Base-by-base conservation (phyloP, 768 basidiomycete species). In the Pleurotus platypus region DNA sequence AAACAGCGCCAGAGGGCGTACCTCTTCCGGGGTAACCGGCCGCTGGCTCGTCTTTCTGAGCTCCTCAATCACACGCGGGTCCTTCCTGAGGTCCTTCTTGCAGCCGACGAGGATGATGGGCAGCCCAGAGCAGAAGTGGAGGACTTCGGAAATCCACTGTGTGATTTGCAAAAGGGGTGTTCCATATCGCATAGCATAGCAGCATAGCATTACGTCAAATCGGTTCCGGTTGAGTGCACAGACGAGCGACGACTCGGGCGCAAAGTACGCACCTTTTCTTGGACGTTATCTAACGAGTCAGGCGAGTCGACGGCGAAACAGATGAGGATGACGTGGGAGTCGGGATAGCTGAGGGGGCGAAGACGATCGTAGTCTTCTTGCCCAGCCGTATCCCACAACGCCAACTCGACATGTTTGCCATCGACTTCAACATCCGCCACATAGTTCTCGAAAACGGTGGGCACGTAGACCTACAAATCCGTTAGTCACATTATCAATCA, bases 281-380 rank as follows among this genome's bases (percentile, higher is more conserved):
- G 94, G 27, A 99, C 97, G 85, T 99, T 99, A 76, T 97, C 97
- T 62, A 99, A 81, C 49, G 95, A 98, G 72, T 98, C 95, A 35
- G 95, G 95, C 53, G 91, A 94, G 80, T 99, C 97, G 64, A 98
- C 87, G 43, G 97, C 94, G 73, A 97, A 99, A 73, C 96, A 98
- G 75, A 99, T 97, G 64, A 98, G 85, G 78, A 99, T 98, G 73
- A 99, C 95, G 71, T 99, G 95, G n/a, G 94, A 95, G 77, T 98
- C 96, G 57, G 96, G 96, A 77, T 99, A 99, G 66, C 90, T 92
- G 69, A 99, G 85, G 59, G 97, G 97, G 60, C 97, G 85, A 64
- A 99, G 92, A 66, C 96, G 92, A 75, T 98, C 97, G 73, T 98
- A 98, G 73, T 98, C 97, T 76, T 98, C 96, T 73, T 98, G 96